Percentiles rank a stretch among this genome's conserved stretches.
Evolutionary conservation across 176 grass and related monocot species (phyloP).

Genomic region (Pontederia paniculata): DNA sequence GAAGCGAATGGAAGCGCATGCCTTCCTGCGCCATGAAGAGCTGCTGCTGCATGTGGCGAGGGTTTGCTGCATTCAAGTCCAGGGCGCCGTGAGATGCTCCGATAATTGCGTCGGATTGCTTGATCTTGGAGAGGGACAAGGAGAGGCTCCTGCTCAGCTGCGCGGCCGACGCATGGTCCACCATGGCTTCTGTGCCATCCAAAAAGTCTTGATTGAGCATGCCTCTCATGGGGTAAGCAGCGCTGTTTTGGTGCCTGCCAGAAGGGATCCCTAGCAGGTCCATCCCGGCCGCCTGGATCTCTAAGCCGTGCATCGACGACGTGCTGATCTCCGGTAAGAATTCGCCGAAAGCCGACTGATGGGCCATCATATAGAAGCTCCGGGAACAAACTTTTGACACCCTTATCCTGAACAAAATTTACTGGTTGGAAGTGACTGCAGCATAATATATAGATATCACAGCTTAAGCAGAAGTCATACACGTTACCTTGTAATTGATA

Average conservation of each 20-base stretch:
- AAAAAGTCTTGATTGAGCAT: background rate
- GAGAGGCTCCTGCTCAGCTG: background rate
- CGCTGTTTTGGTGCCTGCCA: conserved; percentile 1
- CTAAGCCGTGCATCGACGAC: conserved; percentile 4
- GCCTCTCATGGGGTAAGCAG: background rate
- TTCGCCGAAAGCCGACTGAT: background rate
- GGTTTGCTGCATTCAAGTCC: background rate
- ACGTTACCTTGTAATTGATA: background rate
- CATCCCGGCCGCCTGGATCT: background rate
- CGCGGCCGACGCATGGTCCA: background rate
- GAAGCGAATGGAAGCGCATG: background rate
- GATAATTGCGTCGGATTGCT: background rate
- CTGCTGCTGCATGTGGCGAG: background rate
- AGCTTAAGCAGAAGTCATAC: background rate
- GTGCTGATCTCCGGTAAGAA: background rate
- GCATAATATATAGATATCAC: no score
- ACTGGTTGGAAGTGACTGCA: no score
- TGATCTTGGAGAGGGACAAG: conserved; percentile 1
- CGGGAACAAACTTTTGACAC: background rate
- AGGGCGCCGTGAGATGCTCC: background rate
- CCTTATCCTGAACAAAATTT: no score
- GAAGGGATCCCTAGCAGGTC: background rate
- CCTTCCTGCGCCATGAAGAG: background rate
- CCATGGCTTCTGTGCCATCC: background rate
- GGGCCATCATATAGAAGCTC: conserved; percentile 7